phyloP scores from a whole-genome alignment of 352 stramenopile genomes.

The Phytophthora pseudosyringae region DNA sequence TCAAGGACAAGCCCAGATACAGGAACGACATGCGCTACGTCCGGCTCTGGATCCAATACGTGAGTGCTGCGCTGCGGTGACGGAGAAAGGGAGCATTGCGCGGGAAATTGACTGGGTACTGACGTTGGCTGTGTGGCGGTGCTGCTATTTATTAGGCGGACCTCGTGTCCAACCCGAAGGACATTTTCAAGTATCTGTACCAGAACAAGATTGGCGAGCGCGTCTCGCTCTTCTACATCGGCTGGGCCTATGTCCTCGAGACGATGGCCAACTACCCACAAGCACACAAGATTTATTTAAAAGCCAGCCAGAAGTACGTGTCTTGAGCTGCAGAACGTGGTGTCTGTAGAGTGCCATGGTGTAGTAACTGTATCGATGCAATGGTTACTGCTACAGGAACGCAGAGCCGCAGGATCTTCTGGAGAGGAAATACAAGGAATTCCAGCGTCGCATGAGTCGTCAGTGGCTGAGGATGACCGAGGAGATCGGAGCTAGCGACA shows the following conservation, averaged over 20 bases:
- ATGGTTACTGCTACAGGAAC: slow-evolving; percentile 48
- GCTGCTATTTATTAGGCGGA: slow-evolving; percentile 55
- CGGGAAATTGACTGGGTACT: not conserved
- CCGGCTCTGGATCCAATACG: slow-evolving; percentile 89
- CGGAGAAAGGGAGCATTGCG: not conserved
- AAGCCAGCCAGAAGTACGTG: slow-evolving; percentile 86
- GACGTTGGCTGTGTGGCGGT: slow-evolving; percentile 14
- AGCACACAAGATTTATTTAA: slow-evolving; percentile 88
- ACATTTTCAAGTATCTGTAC: slow-evolving; percentile 91
- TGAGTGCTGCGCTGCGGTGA: slow-evolving; percentile 36
- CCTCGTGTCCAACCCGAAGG: slow-evolving; percentile 84
- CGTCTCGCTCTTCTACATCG: slow-evolving; percentile 86
- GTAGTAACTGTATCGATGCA: slow-evolving; percentile 4
- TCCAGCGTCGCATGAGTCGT: slow-evolving; percentile 83
- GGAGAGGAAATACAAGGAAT: slow-evolving; percentile 82
- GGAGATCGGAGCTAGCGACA: slow-evolving; percentile 30
- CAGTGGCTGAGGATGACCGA: slow-evolving; percentile 80
- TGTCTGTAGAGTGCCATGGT: not conserved
- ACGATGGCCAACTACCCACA: slow-evolving; percentile 83
- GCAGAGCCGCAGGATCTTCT: slow-evolving; percentile 72
- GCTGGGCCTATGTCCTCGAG: slow-evolving; percentile 85
- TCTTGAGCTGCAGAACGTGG: not conserved
- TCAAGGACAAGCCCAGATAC: slow-evolving; percentile 72
- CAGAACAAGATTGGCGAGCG: slow-evolving; percentile 87
- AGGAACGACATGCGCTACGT: slow-evolving; percentile 85